These are phyloP conservation scores for Apiospora arundinis DNA, from an alignment of 2,329 filamentous ascomycete genomes.

Conservation along the genomic window DNA sequence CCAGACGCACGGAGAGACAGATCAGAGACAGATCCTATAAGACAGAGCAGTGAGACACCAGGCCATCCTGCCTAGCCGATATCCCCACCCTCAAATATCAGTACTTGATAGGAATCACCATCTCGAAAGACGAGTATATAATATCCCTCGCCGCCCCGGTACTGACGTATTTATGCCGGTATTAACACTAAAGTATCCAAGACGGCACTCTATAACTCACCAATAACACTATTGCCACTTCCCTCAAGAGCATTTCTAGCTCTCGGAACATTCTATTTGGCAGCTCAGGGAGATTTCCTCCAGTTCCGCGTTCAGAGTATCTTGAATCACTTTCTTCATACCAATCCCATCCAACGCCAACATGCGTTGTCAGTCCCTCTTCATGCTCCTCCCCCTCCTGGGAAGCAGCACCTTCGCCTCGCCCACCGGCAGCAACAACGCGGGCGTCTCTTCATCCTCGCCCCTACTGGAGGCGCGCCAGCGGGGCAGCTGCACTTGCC, in stretches of 20 bases:
- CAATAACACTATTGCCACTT: no score
- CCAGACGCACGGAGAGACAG: neutral
- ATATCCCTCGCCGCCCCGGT: neutral
- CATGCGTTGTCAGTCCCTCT: neutral
- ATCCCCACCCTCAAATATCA: neutral
- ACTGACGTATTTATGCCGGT: no score
- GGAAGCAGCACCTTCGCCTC: slow-evolving; percentile 4
- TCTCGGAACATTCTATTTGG: no score
- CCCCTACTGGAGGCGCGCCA: neutral
- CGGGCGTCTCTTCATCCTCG: neutral
- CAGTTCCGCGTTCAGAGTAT: no score
- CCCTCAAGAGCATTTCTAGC: no score
- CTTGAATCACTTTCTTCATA: no score
- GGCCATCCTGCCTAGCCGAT: neutral
- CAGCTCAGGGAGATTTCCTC: no score
- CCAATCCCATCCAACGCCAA: neutral
- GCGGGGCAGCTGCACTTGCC: neutral
- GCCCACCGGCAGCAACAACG: neutral
- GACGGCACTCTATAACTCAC: no score
- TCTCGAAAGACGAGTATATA: neutral
- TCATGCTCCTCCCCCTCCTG: neutral
- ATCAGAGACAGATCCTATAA: neutral
- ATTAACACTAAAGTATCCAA: no score
- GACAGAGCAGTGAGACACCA: neutral
- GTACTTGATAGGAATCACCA: no score